These are phyloP conservation scores for Aspergillus asperescens DNA, from an alignment of 495 filamentous ascomycete genomes.

Conservation along the genomic window DNA sequence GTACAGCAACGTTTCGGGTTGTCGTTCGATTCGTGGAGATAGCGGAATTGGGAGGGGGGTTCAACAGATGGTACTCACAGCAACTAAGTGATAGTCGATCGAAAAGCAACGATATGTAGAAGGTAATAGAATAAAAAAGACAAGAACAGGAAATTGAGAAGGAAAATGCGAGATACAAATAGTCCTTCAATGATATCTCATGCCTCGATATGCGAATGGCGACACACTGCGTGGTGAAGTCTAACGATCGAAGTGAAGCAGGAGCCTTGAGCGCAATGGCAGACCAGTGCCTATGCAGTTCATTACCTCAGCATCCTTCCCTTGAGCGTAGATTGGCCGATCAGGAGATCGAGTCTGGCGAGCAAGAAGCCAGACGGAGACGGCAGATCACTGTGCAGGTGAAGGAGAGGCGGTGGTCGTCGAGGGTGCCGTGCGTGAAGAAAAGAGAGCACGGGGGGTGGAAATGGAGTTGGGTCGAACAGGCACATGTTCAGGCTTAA, in stretches of 20 bases:
- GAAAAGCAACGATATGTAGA: slow-evolving; percentile 14
- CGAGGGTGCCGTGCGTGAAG: slow-evolving; percentile 11
- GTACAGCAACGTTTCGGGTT: slow-evolving; percentile 37
- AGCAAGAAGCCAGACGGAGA: slow-evolving; percentile 11
- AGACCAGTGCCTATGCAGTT: slow-evolving; percentile 43
- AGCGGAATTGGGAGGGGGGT: slow-evolving; percentile 19
- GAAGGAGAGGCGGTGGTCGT: slow-evolving; percentile 3
- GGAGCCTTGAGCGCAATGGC: slow-evolving; percentile 45
- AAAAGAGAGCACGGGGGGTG: slow-evolving; percentile 20
- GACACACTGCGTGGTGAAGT: slow-evolving; percentile 20
- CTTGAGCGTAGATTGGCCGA: slow-evolving; percentile 15
- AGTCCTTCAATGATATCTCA: slow-evolving; percentile 27
- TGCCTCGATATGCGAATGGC: slow-evolving; percentile 23
- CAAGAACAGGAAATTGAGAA: slow-evolving; percentile 16
- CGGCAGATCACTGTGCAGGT: neutral
- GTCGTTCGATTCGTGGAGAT: slow-evolving; percentile 36
- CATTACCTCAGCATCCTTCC: slow-evolving; percentile 46
- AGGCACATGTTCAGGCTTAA: slow-evolving; percentile 29
- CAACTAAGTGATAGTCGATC: slow-evolving; percentile 17
- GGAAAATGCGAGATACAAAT: slow-evolving; percentile 19
- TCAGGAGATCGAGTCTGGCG: slow-evolving; percentile 13
- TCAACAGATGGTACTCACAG: slow-evolving; percentile 20
- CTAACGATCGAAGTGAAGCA: slow-evolving; percentile 32
- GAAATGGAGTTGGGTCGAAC: slow-evolving; percentile 20
- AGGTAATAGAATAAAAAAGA: slow-evolving; percentile 15